phyloP scores from a whole-genome alignment of 2,329 filamentous ascomycete genomes.

The Colletotrichum cordylinicola region DNA sequence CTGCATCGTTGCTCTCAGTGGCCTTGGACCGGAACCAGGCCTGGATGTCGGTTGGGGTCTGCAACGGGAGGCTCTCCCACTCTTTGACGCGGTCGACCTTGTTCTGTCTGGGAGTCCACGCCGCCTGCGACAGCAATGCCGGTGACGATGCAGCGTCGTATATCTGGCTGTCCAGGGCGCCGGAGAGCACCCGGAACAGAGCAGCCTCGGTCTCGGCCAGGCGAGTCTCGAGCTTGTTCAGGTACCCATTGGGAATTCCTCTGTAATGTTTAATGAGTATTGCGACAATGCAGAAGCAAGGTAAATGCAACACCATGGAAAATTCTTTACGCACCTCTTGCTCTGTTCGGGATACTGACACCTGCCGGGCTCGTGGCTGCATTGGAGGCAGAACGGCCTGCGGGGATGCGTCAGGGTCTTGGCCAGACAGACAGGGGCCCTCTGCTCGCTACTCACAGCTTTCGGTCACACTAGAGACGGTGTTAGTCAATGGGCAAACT shows the following conservation, averaged over 20 bases:
- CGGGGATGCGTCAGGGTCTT: slow-evolving; percentile 1
- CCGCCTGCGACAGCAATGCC: neutral
- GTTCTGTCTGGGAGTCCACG: slow-evolving; percentile 21
- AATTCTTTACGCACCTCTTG: slow-evolving; percentile 27
- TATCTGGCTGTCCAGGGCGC: neutral
- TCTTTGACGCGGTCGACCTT: slow-evolving; percentile 33
- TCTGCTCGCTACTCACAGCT: neutral
- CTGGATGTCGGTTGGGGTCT: slow-evolving; percentile 21
- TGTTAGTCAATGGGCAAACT: neutral
- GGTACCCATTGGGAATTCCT: slow-evolving; percentile 42
- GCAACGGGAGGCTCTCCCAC: slow-evolving; percentile 31
- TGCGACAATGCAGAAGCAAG: neutral
- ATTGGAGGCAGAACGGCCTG: slow-evolving; percentile 35
- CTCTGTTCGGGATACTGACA: slow-evolving; percentile 39
- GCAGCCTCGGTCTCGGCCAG: slow-evolving; percentile 37
- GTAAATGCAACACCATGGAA: neutral
- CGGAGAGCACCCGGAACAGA: slow-evolving; percentile 27
- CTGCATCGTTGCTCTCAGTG: neutral
- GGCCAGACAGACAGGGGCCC: neutral
- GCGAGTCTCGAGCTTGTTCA: slow-evolving; percentile 42
- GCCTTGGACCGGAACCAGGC: slow-evolving; percentile 26
- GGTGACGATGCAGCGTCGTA: neutral
- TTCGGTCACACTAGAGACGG: slow-evolving; percentile 14
- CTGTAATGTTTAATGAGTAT: slow-evolving; percentile 16
- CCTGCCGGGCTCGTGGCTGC: slow-evolving; percentile 30